These are phyloP conservation scores for Diaporthe citri DNA, from an alignment of 2,329 filamentous ascomycete species.

Conservation along the genomic window DNA sequence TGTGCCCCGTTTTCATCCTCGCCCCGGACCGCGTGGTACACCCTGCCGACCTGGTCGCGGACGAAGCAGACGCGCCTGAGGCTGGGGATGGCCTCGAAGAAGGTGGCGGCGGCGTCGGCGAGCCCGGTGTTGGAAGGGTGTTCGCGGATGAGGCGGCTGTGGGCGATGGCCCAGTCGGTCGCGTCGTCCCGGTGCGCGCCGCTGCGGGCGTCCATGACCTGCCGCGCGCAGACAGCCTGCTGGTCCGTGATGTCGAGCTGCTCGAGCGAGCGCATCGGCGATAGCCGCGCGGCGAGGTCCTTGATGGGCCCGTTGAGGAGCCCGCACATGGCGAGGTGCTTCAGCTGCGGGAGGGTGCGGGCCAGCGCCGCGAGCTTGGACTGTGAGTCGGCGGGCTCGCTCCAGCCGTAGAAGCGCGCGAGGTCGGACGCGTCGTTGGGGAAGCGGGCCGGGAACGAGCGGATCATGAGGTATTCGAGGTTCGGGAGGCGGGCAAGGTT, in stretches of 20 bases:
- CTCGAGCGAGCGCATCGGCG: slow-evolving; percentile 29
- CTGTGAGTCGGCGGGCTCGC: neutral
- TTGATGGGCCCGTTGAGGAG: slow-evolving; percentile 32
- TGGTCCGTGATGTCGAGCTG: slow-evolving; percentile 39
- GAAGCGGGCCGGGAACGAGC: neutral
- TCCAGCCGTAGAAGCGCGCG: slow-evolving; percentile 10
- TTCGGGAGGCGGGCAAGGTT: slow-evolving; percentile 7
- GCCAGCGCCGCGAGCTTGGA: slow-evolving; percentile 28
- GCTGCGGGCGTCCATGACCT: neutral
- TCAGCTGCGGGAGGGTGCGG: slow-evolving; percentile 26
- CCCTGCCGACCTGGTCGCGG: slow-evolving; percentile 34
- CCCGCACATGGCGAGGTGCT: slow-evolving; percentile 36
- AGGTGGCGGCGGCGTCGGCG: slow-evolving; percentile 21
- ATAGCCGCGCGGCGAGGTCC: slow-evolving; percentile 14
- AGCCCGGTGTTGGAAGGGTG: slow-evolving; percentile 27
- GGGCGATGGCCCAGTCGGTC: slow-evolving; percentile 35
- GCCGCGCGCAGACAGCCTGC: slow-evolving; percentile 13
- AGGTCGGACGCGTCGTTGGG: neutral
- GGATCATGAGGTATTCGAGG: slow-evolving; percentile 37
- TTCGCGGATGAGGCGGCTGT: slow-evolving; percentile 27
- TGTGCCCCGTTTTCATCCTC: neutral
- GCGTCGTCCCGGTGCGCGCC: neutral
- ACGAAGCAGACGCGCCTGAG: slow-evolving; percentile 37
- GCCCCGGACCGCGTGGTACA: slow-evolving; percentile 20
- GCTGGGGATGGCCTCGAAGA: slow-evolving; percentile 32